Evolutionary conservation across 257 asterid genomes (phyloP).

Genomic region (Solanum acaule): DNA sequence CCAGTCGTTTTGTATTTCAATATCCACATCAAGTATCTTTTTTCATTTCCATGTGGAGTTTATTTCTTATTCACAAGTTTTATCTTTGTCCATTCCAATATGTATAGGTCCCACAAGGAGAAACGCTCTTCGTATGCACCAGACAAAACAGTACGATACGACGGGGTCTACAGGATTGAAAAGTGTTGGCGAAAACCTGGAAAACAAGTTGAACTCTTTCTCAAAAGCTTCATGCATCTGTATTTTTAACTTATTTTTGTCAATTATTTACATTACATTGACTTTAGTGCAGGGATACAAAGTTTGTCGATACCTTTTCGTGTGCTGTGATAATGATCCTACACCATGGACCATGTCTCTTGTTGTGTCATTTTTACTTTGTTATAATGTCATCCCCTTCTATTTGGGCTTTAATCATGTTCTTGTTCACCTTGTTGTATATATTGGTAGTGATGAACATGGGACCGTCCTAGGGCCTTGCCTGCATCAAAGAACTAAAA

Average conservation of each 20-base stretch:
- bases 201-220: constrained; percentile 34
- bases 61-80: not conserved
- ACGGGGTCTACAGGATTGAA: constrained; percentile 85
- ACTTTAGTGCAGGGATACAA: constrained; percentile 43
- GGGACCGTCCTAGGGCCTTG: constrained; percentile 76
- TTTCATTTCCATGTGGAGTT: not conserved
- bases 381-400: not conserved
- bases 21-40: not conserved
- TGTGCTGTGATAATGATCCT: constrained; percentile 94
- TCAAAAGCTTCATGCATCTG: not conserved
- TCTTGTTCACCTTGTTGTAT: not conserved
- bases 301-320: constrained; percentile 83
- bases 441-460: constrained; percentile 40
- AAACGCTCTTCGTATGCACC: constrained; percentile 87
- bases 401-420: not conserved
- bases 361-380: not conserved
- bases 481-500: constrained; percentile 55
- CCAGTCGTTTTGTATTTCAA: not conserved
- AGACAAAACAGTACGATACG: constrained; percentile 67
- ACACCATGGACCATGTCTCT: constrained; percentile 91
- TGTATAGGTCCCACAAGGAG: constrained; percentile 68
- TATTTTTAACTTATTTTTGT: not conserved
- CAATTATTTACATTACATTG: not conserved
- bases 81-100: not conserved
- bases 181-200: constrained; percentile 89